Evolutionary conservation across 257 asterid species (phyloP), one percentile per base, ranked within the genome.

Genomic region (Penstemon barbatus): DNA sequence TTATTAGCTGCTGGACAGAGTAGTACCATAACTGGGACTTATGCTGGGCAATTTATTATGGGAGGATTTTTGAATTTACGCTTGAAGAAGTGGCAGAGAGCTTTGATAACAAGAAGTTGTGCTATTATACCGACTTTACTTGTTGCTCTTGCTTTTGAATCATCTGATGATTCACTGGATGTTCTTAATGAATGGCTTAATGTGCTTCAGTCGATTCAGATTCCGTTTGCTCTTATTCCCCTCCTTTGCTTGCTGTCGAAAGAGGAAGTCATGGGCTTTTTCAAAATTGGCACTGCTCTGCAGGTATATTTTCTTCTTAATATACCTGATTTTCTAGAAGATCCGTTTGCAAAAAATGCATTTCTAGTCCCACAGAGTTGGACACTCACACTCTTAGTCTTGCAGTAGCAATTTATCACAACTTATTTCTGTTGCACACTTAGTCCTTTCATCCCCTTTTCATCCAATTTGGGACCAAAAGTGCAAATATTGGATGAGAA

Each of bases 1-100:
- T 70, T 89, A 5, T 69, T 89, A 59, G 95, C 96, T 11, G 95
- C 96, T 1, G 95, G 96, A 5, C 96, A 89, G 78, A 89, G 96
- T 72, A 89, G 96, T 71, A 89, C 96, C 6, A 81, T 89, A 25
- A 89, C 96, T 0, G 96, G 96, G 12, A 89, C 96, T 1, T 89
- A 88, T 12, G 96, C 96, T 1, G 96, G 96, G 7, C 94, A 86
- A 44, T 89, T 89, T 57, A 89, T 89, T 3, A 89, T 89, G 94
- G 96, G 96, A 11, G 96, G 96, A 5, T 89, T 89, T 57, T 70
- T 89, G 43, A 81, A 87, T 56, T 52, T 89, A 79, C 75, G 82
- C 49, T 66, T 89, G 80, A 89, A 87, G 79, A 89, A 89, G 76
- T 89, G 95, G 95, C 36, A 78, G 72, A 87, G 96, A 74, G 92